These are phyloP conservation scores for Cordia subcordata DNA, from an alignment of 257 asterid genomes.

Conservation along the genomic window DNA sequence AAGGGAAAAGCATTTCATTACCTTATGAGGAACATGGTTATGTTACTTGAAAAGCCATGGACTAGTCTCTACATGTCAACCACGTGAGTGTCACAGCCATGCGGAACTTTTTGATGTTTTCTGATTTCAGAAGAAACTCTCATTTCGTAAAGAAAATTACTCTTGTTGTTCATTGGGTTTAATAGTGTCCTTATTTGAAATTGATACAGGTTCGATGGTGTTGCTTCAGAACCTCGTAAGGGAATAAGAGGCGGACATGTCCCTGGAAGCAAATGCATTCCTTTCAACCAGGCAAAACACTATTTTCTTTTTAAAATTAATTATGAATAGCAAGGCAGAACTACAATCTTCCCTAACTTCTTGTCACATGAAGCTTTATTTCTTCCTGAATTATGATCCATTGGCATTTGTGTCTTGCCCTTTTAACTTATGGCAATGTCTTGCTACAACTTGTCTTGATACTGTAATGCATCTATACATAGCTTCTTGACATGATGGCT, in stretches of 20 bases:
- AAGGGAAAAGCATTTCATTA: too few relatives aligned
- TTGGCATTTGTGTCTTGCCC: not conserved
- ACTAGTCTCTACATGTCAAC: too few relatives aligned
- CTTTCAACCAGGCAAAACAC: conserved; percentile 69
- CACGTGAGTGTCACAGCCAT: too few relatives aligned
- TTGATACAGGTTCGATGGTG: conserved; percentile 71
- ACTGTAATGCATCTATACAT: not conserved
- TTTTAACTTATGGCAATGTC: not conserved
- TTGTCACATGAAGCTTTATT: not conserved
- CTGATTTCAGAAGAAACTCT: too few relatives aligned
- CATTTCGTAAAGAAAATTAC: not conserved
- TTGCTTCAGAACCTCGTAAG: conserved; percentile 95
- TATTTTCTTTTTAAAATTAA: not conserved
- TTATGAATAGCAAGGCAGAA: not conserved
- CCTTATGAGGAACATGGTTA: too few relatives aligned
- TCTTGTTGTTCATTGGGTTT: not conserved
- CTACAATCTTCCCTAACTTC: not conserved
- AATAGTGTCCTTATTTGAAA: conserved; percentile 4
- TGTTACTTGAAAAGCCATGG: too few relatives aligned
- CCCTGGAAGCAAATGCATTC: conserved; percentile 92
- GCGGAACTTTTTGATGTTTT: too few relatives aligned
- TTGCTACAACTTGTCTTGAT: not conserved
- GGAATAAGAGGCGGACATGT: conserved; percentile 92
- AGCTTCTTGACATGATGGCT: conserved; percentile 9
- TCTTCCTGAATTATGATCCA: too few relatives aligned